Evolutionary conservation across 352 stramenopile species (phyloP).

Genomic region (Peronospora farinosa): DNA sequence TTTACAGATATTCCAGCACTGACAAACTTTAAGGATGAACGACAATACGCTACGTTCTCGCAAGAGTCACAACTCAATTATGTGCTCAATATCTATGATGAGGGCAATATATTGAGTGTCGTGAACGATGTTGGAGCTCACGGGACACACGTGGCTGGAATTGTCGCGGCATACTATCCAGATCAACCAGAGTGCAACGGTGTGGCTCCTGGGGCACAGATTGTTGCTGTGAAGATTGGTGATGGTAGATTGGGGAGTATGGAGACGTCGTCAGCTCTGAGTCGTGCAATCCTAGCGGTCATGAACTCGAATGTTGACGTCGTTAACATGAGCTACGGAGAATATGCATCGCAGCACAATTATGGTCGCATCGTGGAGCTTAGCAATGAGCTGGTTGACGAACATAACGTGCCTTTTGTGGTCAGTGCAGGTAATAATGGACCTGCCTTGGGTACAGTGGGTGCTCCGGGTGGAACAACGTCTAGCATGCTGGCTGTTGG

Average conservation of each 20-base stretch:
- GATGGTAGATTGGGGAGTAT: conserved; percentile 90
- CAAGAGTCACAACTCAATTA: conserved; percentile 92
- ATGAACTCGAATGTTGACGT: conserved; percentile 87
- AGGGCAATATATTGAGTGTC: conserved; percentile 89
- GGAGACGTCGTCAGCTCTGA: conserved; percentile 89
- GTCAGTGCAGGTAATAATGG: conserved; percentile 93
- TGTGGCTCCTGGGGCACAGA: conserved; percentile 90
- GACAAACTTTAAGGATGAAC: conserved; percentile 74
- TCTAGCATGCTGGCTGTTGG: conserved; percentile 88
- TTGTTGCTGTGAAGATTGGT: conserved; percentile 93
- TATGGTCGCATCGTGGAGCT: conserved; percentile 86
- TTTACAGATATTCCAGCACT: conserved; percentile 57
- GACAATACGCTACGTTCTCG: conserved; percentile 84
- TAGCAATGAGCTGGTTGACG: conserved; percentile 85
- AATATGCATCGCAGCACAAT: conserved; percentile 87
- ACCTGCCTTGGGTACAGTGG: conserved; percentile 91
- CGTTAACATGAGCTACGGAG: conserved; percentile 96
- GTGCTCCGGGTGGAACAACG: conserved; percentile 87
- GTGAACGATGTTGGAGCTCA: conserved; percentile 91
- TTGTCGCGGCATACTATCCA: conserved; percentile 88
- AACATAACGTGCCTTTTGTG: conserved; percentile 92
- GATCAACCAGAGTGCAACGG: conserved; percentile 87
- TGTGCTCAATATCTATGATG: conserved; percentile 92
- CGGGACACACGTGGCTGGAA: conserved; percentile 93
- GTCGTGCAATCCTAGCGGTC: conserved; percentile 87